phyloP scores from a whole-genome alignment of 495 filamentous ascomycete species.

The Penicillium ochrochloron region DNA sequence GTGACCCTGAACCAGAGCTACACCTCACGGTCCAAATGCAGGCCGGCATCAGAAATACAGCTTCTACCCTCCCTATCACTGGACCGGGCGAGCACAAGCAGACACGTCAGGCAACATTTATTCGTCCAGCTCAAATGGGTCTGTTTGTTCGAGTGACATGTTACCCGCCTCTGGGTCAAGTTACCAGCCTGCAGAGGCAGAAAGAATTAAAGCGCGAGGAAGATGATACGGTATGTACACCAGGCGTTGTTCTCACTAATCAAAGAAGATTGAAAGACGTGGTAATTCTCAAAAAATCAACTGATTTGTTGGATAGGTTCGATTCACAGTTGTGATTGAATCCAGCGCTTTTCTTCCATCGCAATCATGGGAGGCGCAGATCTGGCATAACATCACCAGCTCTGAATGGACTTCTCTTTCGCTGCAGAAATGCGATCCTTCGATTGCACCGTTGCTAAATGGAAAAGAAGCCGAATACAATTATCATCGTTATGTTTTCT shows the following conservation, averaged over 20 bases:
- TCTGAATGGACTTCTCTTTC: conserved; percentile 44
- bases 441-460: conserved; percentile 42
- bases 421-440: conserved; percentile 31
- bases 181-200: conserved; percentile 58
- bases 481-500: conserved; percentile 47
- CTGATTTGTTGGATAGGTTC: conserved; percentile 40
- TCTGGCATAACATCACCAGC: conserved; percentile 72
- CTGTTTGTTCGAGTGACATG: conserved; percentile 58
- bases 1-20: not conserved
- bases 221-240: conserved; percentile 35
- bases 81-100: conserved; percentile 19
- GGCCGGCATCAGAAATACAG: conserved; percentile 21
- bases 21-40: conserved; percentile 31
- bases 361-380: conserved; percentile 69
- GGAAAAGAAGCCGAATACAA: conserved; percentile 21
- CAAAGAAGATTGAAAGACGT: not conserved
- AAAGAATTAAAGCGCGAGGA: conserved; percentile 29
- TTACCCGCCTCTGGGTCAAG: conserved; percentile 72
- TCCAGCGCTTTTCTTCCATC: conserved; percentile 57
- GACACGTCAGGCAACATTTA: conserved; percentile 36
- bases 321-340: conserved; percentile 75
- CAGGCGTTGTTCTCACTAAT: not conserved
- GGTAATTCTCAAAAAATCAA: not conserved
- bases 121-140: conserved; percentile 50
- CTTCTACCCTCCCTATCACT: conserved; percentile 33